Evolutionary conservation across 2,329 filamentous ascomycete species (phyloP).

Genomic region (Aureobasidium melanogenum): DNA sequence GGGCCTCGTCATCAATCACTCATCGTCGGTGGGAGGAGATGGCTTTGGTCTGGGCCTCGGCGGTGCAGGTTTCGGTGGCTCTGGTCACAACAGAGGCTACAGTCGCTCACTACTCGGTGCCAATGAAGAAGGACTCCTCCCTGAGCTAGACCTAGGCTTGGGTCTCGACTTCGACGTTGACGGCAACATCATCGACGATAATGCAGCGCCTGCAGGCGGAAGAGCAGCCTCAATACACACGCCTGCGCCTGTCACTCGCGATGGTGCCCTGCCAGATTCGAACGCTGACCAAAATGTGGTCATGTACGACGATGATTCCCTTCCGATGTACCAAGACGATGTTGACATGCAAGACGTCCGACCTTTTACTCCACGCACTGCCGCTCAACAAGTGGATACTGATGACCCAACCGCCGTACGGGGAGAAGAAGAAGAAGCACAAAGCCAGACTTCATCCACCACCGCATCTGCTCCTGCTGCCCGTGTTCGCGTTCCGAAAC

Average conservation of each 20-base stretch:
- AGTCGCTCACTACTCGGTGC: neutral
- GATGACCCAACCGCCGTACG: constrained; percentile 12
- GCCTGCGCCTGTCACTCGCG: neutral
- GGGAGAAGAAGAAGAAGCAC: neutral
- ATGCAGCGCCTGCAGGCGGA: neutral
- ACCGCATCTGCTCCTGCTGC: constrained; percentile 33
- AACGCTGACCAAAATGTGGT: constrained; percentile 10
- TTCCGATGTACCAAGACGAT: neutral
- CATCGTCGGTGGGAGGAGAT: constrained; percentile 15
- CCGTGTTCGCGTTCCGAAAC: constrained; percentile 30
- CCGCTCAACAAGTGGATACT: neutral
- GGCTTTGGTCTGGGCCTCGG: neutral
- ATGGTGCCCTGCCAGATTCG: neutral
- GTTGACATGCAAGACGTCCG: neutral
- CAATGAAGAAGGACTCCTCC: constrained; percentile 22
- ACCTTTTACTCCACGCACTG: neutral
- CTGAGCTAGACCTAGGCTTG: constrained; percentile 17
- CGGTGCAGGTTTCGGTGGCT: neutral
- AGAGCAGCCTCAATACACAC: neutral
- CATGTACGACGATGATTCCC: neutral
- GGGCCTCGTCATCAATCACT: constrained; percentile 38
- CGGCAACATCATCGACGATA: constrained; percentile 45
- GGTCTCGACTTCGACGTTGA: constrained; percentile 47
- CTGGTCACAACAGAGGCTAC: neutral
- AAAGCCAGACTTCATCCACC: constrained; percentile 28